Evolutionary conservation across 306 rosid genomes (phyloP).

Genomic region (Fagus crenata): DNA sequence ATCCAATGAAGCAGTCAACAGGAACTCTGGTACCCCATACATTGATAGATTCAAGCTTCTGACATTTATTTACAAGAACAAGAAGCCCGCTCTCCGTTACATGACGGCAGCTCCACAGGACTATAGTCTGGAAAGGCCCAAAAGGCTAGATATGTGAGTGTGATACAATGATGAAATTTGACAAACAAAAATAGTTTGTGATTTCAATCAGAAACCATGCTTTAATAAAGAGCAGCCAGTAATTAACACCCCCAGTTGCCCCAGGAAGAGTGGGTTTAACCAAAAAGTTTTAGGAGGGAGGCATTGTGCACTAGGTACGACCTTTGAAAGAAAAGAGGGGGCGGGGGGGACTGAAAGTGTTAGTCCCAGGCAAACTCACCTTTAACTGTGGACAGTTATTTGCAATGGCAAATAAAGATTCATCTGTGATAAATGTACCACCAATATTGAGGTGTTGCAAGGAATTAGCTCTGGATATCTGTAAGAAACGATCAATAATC

Average conservation of each 20-base stretch:
- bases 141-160: not conserved
- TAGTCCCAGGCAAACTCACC: conserved; percentile 40
- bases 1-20: conserved; percentile 53
- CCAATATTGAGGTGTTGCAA: conserved; percentile 81
- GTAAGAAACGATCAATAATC: conserved; percentile 24
- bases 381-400: conserved; percentile 68
- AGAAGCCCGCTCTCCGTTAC: conserved; percentile 75
- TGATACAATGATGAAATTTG: not conserved
- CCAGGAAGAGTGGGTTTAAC: not conserved
- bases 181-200: not conserved
- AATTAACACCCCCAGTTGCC: not conserved
- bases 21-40: conserved; percentile 92
- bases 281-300: too few species aligned
- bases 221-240: not conserved
- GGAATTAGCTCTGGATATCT: conserved; percentile 76
- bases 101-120: conserved; percentile 92
- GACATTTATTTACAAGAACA: conserved; percentile 64
- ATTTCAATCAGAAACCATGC: not conserved
- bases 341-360: too few species aligned
- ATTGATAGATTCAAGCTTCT: conserved; percentile 70
- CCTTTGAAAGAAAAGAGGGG: too few species aligned
- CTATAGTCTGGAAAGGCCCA: conserved; percentile 53
- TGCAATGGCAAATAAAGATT: conserved; percentile 68
- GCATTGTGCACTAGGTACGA: too few species aligned
- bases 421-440: conserved; percentile 90